Conservation (phyloP, 2,329 filamentous ascomycete genomes). For the Penicillium psychrosexuale region DNA sequence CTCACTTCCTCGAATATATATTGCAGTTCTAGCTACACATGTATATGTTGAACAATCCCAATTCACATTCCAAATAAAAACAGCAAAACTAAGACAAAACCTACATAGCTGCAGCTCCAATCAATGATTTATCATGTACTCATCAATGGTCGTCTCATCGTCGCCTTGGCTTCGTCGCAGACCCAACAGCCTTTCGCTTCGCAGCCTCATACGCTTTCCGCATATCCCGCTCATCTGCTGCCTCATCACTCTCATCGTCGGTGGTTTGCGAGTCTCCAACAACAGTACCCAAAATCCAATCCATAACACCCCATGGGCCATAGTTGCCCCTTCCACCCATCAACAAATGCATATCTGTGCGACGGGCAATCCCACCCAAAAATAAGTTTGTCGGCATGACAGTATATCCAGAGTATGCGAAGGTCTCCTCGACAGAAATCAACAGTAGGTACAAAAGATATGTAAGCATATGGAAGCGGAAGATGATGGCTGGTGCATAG, state of each 20-base stretch:
- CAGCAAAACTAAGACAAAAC: not conserved
- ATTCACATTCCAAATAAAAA: not conserved
- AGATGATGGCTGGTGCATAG: conserved; percentile 54
- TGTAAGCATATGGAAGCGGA: conserved; percentile 60
- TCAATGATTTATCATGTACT: not conserved
- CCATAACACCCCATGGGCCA: conserved; percentile 46
- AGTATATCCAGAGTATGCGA: conserved; percentile 60
- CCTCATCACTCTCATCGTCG: conserved; percentile 48
- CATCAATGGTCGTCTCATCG: conserved; percentile 3
- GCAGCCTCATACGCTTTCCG: conserved; percentile 30
- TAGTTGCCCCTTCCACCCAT: conserved; percentile 47
- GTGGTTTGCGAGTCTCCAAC: conserved; percentile 44
- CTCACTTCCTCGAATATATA: not conserved
- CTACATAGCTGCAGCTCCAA: not conserved
- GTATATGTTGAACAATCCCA: not conserved
- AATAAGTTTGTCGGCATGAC: conserved; percentile 57
- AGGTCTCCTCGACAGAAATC: conserved; percentile 59
- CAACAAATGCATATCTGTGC: conserved; percentile 55
- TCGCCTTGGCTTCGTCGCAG: not conserved
- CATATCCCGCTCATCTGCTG: conserved; percentile 30
- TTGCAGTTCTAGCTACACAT: not conserved
- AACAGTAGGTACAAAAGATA: conserved; percentile 55
- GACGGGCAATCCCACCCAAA: conserved; percentile 56
- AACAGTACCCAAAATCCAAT: conserved; percentile 45
- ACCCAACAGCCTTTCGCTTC: conserved; percentile 28